Percentiles rank a stretch among this genome's conserved stretches.
phyloP scores from a whole-genome alignment of 805 yeast species.

The Priceomyces haplophilus region DNA sequence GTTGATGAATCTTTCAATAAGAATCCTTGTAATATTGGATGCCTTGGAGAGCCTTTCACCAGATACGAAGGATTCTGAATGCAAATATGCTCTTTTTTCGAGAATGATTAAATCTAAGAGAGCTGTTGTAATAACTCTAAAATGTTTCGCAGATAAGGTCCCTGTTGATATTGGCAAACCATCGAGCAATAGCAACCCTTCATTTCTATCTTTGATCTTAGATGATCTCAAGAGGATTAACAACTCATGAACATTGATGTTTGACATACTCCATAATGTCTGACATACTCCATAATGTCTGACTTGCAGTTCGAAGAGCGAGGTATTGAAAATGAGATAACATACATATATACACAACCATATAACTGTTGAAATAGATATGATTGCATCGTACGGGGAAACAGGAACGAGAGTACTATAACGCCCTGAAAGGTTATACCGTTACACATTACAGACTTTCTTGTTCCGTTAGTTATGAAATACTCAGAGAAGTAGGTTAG shows the following conservation, averaged over 20 bases:
- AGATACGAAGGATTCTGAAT: slow-evolving; percentile 22
- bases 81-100: slow-evolving; percentile 32
- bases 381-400: too few species aligned
- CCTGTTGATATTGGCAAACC: slow-evolving; percentile 16
- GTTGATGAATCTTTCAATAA: slow-evolving; percentile 18
- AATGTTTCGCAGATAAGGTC: slow-evolving; percentile 18
- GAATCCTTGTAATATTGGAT: slow-evolving; percentile 27
- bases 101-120: slow-evolving; percentile 26
- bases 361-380: too few species aligned
- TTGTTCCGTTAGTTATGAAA: too few species aligned
- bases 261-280: slow-evolving; percentile 12
- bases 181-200: slow-evolving; percentile 38
- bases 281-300: background rate
- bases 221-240: slow-evolving; percentile 40
- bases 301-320: background rate
- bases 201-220: slow-evolving; percentile 54
- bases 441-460: too few species aligned
- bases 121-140: slow-evolving; percentile 21
- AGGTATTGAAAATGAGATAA: background rate
- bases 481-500: too few species aligned
- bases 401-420: too few species aligned
- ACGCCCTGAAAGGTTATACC: too few species aligned
- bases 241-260: slow-evolving; percentile 18
- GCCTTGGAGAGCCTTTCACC: slow-evolving; percentile 29
- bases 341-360: background rate